Base-by-base conservation (phyloP, 2,329 filamentous ascomycete genomes). In the Ceratocystis alfenasii region DNA sequence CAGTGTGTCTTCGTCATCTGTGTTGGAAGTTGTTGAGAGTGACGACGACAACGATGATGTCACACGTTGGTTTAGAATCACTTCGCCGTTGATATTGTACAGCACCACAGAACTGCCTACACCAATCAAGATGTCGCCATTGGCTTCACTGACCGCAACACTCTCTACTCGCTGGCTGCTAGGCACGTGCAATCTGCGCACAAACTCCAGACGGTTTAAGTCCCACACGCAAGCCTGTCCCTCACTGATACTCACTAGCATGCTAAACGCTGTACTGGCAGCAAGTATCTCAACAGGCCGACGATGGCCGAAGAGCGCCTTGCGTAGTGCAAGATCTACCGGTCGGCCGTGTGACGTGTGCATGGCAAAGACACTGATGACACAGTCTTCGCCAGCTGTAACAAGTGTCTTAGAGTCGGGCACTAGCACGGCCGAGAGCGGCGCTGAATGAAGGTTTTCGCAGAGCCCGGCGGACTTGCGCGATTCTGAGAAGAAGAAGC, bases 211-310 rank as follows among this genome's bases (percentile, higher is more conserved):
- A 17, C 90, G 85, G 74, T 97, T 99, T 3, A 99, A 80, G 74
- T 97, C 94, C 94, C 94, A 99, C 2, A 97, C 79, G 71, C 95
- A 86, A 10, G 92, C 86, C 48, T 89, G 86, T 0, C 92, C 92
- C 72, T 95, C 90, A 0, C 82, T 81, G 0, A 89, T 87, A 1
- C 91, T 95, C 2, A 97, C 80, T 64, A 99, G 84, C 0, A 91
- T 89, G 72, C 90, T 92, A 74, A 96, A 95, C 0, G 90, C 88
- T 69, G 91, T 88, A 48, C 90, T 95, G 1, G 93, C 87, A 0
- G 92, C 89, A 61, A 99, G 86, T 1, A 85, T 84, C 1, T 85
- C 90, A 17, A 97, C 88, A 0, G 92, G 86, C 0, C 85, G 86
- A 73, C 90, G 90, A 77, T 99, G 94, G 0, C 93, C 94, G 73